Base-by-base conservation (phyloP, 2,329 filamentous ascomycete species). In the Cercospora sp. region DNA sequence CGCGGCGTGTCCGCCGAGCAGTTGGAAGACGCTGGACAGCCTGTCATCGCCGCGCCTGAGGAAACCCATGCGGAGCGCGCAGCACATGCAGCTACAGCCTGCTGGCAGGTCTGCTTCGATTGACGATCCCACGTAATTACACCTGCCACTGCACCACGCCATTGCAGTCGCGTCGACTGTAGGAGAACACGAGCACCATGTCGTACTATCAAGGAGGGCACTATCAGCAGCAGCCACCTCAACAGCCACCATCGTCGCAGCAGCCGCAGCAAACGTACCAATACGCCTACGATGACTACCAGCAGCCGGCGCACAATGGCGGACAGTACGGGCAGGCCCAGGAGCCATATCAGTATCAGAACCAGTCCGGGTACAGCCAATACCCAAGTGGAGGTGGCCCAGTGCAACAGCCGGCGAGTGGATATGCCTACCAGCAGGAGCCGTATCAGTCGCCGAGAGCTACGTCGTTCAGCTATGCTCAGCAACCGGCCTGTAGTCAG, bases 181-280 rank as follows among this genome's bases (percentile, higher is more conserved):
- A 5, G 51, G 28, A n/a, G 10, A 36, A 20, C 23, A n/a, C 23
- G 61, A 36, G 48, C 64, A 69, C 18, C 67, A 88, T 88, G 86
- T 84, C 86, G 71, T 84, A 87, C 77, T 85, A 88, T 76, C 83
- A 83, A 68, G 84, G 85, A 77, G 81, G 81, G 51, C 84, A 85
- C 69, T 79, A 84, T 71, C 68, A 69, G 57, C 74, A 70, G 66
- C 71, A 67, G 13, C 72, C 67, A 31, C 69, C 62, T 45, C 72
- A 69, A 9, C 60, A 53, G 31, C 63, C 58, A 45, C 73, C 63
- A 48, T n/a, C 23, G 5, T 42, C 55, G 55, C 63, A 65, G 42
- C n/a, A 26, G 26, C 70, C 68, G 42, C 66, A 73, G 36, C 67
- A 72, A 48, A 68, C 67, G 45, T 74, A 74, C 45, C 67, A 73